Evolutionary conservation across 257 asterid species (phyloP).

Genomic region (Fraxinus cuspidata): DNA sequence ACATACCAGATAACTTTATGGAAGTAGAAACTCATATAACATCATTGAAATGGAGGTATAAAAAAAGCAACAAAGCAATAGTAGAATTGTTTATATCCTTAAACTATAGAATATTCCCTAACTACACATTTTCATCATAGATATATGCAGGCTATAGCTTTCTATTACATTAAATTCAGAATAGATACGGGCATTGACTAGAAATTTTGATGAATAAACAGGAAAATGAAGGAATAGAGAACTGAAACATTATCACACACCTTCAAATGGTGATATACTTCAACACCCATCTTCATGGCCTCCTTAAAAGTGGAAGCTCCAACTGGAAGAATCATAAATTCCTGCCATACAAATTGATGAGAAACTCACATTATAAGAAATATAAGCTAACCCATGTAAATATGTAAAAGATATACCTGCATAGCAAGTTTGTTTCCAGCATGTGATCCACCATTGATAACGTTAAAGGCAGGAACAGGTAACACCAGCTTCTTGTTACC

Average conservation of each 20-base stretch:
- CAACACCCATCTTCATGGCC: constrained; percentile 99
- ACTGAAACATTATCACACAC: constrained; percentile 33
- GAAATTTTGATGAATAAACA: background rate
- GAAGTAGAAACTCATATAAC: background rate
- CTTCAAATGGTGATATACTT: constrained; percentile 95
- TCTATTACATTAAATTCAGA: background rate
- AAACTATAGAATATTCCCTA: background rate
- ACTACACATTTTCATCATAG: background rate
- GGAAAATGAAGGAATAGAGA: background rate
- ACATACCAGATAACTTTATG: background rate
- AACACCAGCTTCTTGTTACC: constrained; percentile 93
- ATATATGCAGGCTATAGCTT: background rate
- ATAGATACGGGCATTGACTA: background rate
- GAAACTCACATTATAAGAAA: background rate
- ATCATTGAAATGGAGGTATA: background rate
- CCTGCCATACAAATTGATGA: constrained; percentile 45
- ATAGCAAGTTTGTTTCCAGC: constrained; percentile 99
- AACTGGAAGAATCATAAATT: constrained; percentile 94
- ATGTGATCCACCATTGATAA: constrained; percentile 97
- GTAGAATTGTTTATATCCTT: background rate
- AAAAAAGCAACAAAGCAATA: background rate
- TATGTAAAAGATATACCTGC: constrained; percentile 62
- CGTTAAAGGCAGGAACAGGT: constrained; percentile 99
- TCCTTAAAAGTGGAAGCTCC: constrained; percentile 95
- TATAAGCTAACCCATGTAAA: background rate